Base-by-base conservation (phyloP, 2,329 filamentous ascomycete species). In the Ophiostoma ulmi region DNA sequence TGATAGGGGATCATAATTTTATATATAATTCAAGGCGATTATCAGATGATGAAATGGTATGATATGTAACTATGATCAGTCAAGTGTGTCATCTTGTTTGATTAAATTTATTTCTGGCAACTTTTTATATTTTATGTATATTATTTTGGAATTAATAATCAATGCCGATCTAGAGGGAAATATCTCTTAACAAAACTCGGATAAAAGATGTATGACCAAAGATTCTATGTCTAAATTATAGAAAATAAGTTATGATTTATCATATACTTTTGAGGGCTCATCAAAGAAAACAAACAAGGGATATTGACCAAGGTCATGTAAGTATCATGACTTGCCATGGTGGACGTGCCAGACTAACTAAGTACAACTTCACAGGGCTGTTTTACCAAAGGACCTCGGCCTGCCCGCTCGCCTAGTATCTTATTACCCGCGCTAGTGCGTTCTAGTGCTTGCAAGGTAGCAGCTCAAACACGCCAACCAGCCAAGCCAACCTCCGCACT, bases 391-490 rank as follows among this genome's bases (percentile, higher is more conserved):
- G 52, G 52, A 58, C 52, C 52, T 58, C 52, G 52, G 52, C 52
- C 17, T 58, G n/a, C 48, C 55, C 58, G 26, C 55, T 63, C 58
- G 58, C 26, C 58, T 63, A 26, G 22, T 14, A 26, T n/a, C n/a
- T n/a, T n/a, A n/a, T 35, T 35, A 26, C 58, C 26, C 22, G 58
- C 55, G 55, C 58, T 63, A 63, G 58, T 63, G 58, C 26, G 26
- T 63, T 63, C 26, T 63, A 39, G 67, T 39, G 48, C 48, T 39
- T 68, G 31, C 13, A 61, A 26, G 52, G 52, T 58, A n/a, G n/a
- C 48, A 55, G n/a, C 58, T 14, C 41, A 14, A 44, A 44, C 41
- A 48, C 22, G 35, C 63, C 35, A 31, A 26, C 26, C 26, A 26
- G 26, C 31, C 31, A 31, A 31, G 31, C 31, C 61, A 26, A 22